Evolutionary conservation across 2,329 filamentous ascomycete genomes (phyloP).

Genomic region (Juglanconis juglandina): DNA sequence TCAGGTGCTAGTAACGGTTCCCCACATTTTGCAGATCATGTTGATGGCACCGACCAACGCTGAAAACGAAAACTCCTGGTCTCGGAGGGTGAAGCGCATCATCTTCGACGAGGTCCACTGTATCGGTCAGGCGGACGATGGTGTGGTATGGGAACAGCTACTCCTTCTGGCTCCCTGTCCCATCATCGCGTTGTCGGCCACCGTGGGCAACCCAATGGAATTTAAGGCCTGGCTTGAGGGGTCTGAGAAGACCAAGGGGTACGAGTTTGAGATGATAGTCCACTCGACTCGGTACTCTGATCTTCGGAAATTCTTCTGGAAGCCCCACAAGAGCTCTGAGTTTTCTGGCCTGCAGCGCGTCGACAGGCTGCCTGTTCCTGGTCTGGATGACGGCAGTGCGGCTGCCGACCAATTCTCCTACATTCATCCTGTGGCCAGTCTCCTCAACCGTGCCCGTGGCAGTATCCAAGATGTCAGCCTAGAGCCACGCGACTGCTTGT

Average conservation of each 20-base stretch:
- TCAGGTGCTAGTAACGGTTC: slow-evolving; percentile 74
- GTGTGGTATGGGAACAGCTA: slow-evolving; percentile 75
- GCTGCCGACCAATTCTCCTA: slow-evolving; percentile 46
- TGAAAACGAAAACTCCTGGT: slow-evolving; percentile 53
- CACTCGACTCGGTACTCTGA: slow-evolving; percentile 72
- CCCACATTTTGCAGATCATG: slow-evolving; percentile 77
- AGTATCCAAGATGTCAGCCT: slow-evolving; percentile 66
- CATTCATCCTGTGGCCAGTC: slow-evolving; percentile 18
- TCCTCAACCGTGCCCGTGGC: slow-evolving; percentile 43
- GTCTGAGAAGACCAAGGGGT: slow-evolving; percentile 61
- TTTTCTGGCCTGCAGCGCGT: slow-evolving; percentile 51
- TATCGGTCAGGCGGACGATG: slow-evolving; percentile 73
- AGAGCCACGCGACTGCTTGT: slow-evolving; percentile 68
- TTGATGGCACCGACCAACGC: slow-evolving; percentile 64
- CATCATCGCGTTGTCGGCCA: slow-evolving; percentile 76
- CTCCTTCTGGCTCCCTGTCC: slow-evolving; percentile 71
- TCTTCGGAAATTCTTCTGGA: slow-evolving; percentile 70
- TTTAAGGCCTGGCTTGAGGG: slow-evolving; percentile 66
- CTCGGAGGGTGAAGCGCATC: slow-evolving; percentile 65
- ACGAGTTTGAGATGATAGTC: slow-evolving; percentile 63
- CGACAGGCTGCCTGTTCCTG: slow-evolving; percentile 40
- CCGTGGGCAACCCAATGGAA: slow-evolving; percentile 70
- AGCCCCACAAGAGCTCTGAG: slow-evolving; percentile 41
- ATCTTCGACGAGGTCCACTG: slow-evolving; percentile 83
- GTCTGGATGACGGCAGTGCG: slow-evolving; percentile 41